These are phyloP conservation scores for Canna indica DNA, from an alignment of 176 grass and related monocot genomes.

Conservation along the genomic window DNA sequence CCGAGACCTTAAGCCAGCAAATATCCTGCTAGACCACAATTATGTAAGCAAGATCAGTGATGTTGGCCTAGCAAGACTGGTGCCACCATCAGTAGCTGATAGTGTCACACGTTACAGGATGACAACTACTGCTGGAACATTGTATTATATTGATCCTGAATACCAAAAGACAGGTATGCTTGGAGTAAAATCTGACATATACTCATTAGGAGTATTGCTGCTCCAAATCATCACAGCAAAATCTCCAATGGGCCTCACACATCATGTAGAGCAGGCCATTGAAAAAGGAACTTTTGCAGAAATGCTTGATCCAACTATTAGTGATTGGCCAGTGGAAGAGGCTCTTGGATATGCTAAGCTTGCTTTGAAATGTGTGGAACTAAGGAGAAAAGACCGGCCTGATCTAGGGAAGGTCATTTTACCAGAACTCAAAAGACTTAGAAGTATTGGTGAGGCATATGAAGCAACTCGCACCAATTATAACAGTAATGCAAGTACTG, in stretches of 20 bases:
- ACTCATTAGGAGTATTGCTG: constrained; percentile 70
- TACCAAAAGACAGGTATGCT: constrained; percentile 97
- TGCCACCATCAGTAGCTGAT: constrained; percentile 50
- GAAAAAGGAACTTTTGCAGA: constrained; percentile 55
- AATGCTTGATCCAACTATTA: constrained; percentile 67
- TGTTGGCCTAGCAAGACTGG: constrained; percentile 73
- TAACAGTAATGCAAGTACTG: too few species aligned
- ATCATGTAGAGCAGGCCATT: constrained; percentile 51
- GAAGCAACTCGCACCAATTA: too few species aligned
- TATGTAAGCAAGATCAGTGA: constrained; percentile 86
- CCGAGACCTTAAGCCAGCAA: constrained; percentile 86
- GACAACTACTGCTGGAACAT: constrained; percentile 70
- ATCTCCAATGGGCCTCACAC: constrained; percentile 67
- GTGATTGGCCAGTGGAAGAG: too few species aligned
- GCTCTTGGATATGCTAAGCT: too few species aligned
- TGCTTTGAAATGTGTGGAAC: too few species aligned
- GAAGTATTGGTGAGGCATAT: too few species aligned
- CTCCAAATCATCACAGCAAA: constrained; percentile 86
- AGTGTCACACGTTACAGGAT: constrained; percentile 67
- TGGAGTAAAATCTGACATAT: constrained; percentile 70
- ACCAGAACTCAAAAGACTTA: too few species aligned
- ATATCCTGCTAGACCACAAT: constrained; percentile 91
- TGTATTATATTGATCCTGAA: constrained; percentile 92
- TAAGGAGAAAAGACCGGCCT: too few species aligned
- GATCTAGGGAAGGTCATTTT: too few species aligned